Evolutionary conservation across 2,329 filamentous ascomycete genomes (phyloP).

Genomic region (Elsinoe australis): DNA sequence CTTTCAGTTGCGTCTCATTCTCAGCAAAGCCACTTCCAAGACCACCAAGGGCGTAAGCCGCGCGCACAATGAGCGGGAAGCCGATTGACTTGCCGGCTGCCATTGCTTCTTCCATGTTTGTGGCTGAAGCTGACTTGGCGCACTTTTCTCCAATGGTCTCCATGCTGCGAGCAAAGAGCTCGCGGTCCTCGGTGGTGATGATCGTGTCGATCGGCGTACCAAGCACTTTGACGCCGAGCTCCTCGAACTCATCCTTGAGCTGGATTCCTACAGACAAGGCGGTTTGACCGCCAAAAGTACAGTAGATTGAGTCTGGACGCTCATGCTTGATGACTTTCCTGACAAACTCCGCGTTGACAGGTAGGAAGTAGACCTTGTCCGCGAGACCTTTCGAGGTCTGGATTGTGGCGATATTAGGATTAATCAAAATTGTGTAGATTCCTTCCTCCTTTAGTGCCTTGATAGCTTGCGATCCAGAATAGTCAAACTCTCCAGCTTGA

Average conservation of each 20-base stretch:
- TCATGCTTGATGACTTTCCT: conserved; percentile 96
- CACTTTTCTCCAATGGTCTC: conserved; percentile 97
- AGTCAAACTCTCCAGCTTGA: conserved; percentile 97
- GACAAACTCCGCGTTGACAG: conserved; percentile 93
- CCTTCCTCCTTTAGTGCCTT: conserved; percentile 97
- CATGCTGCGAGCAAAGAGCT: conserved; percentile 96
- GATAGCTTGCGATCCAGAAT: conserved; percentile 96
- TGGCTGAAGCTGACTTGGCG: conserved; percentile 91
- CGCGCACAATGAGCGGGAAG: conserved; percentile 93
- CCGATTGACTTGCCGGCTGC: conserved; percentile 83
- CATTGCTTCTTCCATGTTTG: conserved; percentile 79
- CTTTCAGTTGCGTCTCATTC: conserved; percentile 70
- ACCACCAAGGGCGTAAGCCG: conserved; percentile 90
- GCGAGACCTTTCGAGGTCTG: conserved; percentile 96
- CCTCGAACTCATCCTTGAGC: conserved; percentile 93
- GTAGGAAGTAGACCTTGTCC: conserved; percentile 98
- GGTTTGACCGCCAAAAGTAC: conserved; percentile 95
- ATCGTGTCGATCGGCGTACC: conserved; percentile 97
- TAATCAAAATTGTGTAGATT: conserved; percentile 96
- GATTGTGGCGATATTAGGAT: conserved; percentile 97
- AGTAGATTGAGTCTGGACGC: conserved; percentile 91
- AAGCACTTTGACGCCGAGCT: conserved; percentile 83
- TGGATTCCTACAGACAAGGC: conserved; percentile 95
- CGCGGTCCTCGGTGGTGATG: conserved; percentile 95
- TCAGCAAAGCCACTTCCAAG: conserved; percentile 93